Base-by-base conservation (phyloP, 2,329 filamentous ascomycete genomes). In the Aspergillus novoparasiticus region DNA sequence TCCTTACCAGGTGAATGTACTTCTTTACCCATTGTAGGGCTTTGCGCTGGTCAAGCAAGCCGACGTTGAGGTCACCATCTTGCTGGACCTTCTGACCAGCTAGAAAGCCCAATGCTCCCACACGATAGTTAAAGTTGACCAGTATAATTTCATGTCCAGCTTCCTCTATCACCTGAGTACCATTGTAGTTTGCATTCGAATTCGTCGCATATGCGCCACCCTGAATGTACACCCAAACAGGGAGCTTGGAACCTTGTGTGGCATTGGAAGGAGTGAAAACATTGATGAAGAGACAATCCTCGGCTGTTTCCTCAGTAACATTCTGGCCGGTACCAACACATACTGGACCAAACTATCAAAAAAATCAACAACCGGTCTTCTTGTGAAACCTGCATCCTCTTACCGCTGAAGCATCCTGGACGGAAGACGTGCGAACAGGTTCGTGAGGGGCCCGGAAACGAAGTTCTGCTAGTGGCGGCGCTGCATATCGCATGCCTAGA, bases 401-500 rank as follows among this genome's bases (percentile, higher is more conserved):
- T 46, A 62, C 46, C 41, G 43, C 16, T 16, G 81, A 77, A 19
- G 89, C 89, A 63, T 81, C 70, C 57, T 85, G 80, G 1, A 85
- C 72, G 75, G 66, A 11, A 10, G 54, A 34, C 11, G 57, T 67
- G 2, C 34, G 4, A 16, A 63, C 58, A 5, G 90, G 90, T 72
- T 90, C 87, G 66, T 83, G 77, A 0, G 91, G 89, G 10, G 87
- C 85, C 59, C 82, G 78, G 66, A 92, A 93, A 46, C 91, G 81
- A 55, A 90, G 71, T 4, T 85, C 70, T 1, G 85, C 87, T 1
- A 89, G 56, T 0, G 90, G 90, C 3, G 90, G 80, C 2, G 88
- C 86, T 0, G 90, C 90, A 77, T 87, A 94, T 57, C 89, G 84
- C 65, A 94, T 86, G 0, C 90, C 90, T 9, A 91, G 82, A 87